These are phyloP conservation scores for Lichtheimia hyalospora DNA, from an alignment of 371 early-diverging fungal species.

Conservation along the genomic window DNA sequence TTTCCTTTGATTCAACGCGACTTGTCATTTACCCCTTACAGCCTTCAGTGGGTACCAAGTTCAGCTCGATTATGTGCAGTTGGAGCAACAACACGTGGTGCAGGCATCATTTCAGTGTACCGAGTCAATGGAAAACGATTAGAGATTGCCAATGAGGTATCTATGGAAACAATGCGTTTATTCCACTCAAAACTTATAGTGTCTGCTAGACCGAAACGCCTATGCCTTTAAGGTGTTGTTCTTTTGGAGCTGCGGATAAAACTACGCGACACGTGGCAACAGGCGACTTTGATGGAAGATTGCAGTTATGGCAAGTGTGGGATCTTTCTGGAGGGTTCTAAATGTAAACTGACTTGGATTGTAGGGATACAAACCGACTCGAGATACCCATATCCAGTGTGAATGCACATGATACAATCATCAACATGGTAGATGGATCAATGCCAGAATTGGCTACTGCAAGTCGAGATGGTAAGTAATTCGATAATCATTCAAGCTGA, in stretches of 20 bases:
- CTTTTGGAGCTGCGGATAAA: conserved; percentile 62
- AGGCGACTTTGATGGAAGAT: conserved; percentile 74
- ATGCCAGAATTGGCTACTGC: conserved; percentile 77
- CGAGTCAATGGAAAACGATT: conserved; percentile 50
- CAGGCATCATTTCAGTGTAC: conserved; percentile 67
- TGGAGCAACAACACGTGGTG: conserved; percentile 68
- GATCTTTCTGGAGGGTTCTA: not conserved
- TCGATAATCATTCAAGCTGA: not conserved
- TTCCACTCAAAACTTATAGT: no score
- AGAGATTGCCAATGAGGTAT: conserved; percentile 51
- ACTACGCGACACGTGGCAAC: conserved; percentile 65
- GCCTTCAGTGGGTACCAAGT: conserved; percentile 68
- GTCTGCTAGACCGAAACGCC: conserved; percentile 42
- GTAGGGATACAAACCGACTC: conserved; percentile 68
- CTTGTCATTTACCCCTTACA: conserved; percentile 41
- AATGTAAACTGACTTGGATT: not conserved
- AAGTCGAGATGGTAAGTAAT: conserved; percentile 64
- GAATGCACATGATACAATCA: conserved; percentile 73
- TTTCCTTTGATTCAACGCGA: conserved; percentile 22
- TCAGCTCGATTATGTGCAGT: conserved; percentile 70
- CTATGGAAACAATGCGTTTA: not conserved
- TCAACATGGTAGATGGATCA: conserved; percentile 75
- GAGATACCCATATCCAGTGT: conserved; percentile 61
- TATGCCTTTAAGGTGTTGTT: conserved; percentile 65
- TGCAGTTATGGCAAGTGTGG: conserved; percentile 57